Conservation (phyloP, 805 yeast genomes). For the Candida sanyiensis region DNA sequence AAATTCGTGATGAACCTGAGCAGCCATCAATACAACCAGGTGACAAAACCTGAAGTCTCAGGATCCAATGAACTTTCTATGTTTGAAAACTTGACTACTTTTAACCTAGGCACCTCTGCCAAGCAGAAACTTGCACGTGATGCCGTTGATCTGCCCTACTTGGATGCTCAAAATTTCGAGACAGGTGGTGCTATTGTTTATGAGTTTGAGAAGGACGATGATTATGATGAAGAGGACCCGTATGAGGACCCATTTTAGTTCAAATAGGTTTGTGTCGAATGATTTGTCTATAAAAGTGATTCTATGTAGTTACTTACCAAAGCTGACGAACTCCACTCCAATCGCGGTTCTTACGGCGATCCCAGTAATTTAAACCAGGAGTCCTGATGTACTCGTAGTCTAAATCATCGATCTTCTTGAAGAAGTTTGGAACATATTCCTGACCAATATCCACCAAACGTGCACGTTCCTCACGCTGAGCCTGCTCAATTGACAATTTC, state of each 20-base stretch:
- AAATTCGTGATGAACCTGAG: constrained; percentile 46
- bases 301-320: constrained; percentile 38
- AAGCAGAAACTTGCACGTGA: constrained; percentile 76
- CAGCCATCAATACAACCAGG: constrained; percentile 36
- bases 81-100: constrained; percentile 76
- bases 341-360: constrained; percentile 54
- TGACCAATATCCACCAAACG: constrained; percentile 40
- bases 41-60: constrained; percentile 22
- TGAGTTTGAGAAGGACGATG: constrained; percentile 94
- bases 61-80: constrained; percentile 45
- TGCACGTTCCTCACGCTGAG: constrained; percentile 73
- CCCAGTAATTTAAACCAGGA: constrained; percentile 70
- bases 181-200: constrained; percentile 93
- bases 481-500: constrained; percentile 68
- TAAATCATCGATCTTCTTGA: constrained; percentile 35
- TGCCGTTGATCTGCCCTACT: constrained; percentile 83
- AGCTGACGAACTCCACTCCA: constrained; percentile 53
- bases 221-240: constrained; percentile 97
- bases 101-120: constrained; percentile 70
- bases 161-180: constrained; percentile 78
- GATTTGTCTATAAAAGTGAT: not conserved
- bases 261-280: not conserved
- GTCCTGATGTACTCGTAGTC: constrained; percentile 46
- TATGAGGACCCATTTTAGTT: constrained; percentile 86
- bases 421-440: constrained; percentile 56